Conservation (phyloP, 2,329 filamentous ascomycete genomes). For the Cercospora zeina region DNA sequence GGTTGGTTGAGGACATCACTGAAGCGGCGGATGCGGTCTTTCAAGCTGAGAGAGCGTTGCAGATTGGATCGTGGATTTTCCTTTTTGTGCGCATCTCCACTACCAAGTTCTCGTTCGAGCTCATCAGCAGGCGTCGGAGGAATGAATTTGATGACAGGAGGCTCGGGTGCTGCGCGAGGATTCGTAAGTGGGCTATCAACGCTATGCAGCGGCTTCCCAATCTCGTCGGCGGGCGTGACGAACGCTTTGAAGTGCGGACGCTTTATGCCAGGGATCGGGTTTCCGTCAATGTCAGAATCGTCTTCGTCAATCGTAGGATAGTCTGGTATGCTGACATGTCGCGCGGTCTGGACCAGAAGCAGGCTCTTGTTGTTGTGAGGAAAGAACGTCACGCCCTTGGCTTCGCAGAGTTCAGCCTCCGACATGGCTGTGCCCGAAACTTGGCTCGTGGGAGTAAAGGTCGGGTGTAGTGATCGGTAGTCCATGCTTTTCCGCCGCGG, state of each 20-base stretch:
- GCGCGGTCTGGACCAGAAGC: slow-evolving; percentile 60
- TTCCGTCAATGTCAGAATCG: slow-evolving; percentile 13
- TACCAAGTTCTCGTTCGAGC: slow-evolving; percentile 44
- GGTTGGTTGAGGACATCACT: slow-evolving; percentile 49
- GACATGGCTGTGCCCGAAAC: slow-evolving; percentile 35
- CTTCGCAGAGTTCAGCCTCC: slow-evolving; percentile 58
- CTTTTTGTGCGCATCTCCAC: background rate
- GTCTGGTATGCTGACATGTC: slow-evolving; percentile 8
- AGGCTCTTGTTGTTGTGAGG: slow-evolving; percentile 65
- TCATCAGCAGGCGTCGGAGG: slow-evolving; percentile 56
- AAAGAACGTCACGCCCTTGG: slow-evolving; percentile 60
- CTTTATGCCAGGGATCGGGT: slow-evolving; percentile 10
- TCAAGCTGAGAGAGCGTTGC: slow-evolving; percentile 44
- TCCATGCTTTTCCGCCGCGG: slow-evolving; percentile 32
- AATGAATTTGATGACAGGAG: slow-evolving; percentile 58
- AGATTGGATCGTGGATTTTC: slow-evolving; percentile 14
- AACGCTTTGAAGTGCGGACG: slow-evolving; percentile 24
- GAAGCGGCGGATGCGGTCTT: slow-evolving; percentile 49
- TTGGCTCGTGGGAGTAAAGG: slow-evolving; percentile 32
- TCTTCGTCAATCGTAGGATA: slow-evolving; percentile 15
- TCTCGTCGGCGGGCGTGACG: slow-evolving; percentile 23
- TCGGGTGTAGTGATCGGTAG: slow-evolving; percentile 29
- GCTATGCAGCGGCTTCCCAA: slow-evolving; percentile 23
- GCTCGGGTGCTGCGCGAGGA: slow-evolving; percentile 58
- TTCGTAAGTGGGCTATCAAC: slow-evolving; percentile 62